Conservation (phyloP, 2,329 filamentous ascomycete species). For the Ophiobolus disseminans region DNA sequence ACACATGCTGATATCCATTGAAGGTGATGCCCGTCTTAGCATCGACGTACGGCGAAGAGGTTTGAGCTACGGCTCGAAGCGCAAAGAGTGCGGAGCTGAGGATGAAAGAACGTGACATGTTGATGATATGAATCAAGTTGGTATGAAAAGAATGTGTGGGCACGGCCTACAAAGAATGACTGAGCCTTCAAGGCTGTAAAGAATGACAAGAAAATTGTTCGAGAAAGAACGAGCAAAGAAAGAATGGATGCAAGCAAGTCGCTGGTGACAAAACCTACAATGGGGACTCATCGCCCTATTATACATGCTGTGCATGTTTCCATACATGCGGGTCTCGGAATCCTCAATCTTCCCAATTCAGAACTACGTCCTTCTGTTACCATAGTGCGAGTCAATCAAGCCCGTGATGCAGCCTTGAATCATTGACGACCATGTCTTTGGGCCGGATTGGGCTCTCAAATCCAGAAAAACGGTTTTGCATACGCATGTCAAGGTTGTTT, state of each 20-base stretch:
- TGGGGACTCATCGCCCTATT: constrained; percentile 7
- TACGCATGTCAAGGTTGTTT: constrained; percentile 9
- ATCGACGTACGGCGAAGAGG: constrained; percentile 37
- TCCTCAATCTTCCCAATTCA: constrained; percentile 29
- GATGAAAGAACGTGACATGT: constrained; percentile 39
- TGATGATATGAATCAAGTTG: constrained; percentile 11
- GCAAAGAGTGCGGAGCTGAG: constrained; percentile 36
- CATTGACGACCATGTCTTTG: constrained; percentile 14
- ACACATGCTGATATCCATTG: constrained; percentile 40
- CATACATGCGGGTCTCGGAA: constrained; percentile 19
- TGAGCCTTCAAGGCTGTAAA: constrained; percentile 44
- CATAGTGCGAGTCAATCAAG: constrained; percentile 12
- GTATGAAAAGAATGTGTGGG: constrained; percentile 28
- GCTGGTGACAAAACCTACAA: constrained; percentile 2
- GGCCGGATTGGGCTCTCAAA: constrained; percentile 15
- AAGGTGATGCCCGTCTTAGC: constrained; percentile 44
- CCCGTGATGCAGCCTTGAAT: constrained; percentile 15
- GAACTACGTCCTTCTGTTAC: constrained; percentile 9
- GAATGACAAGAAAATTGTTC: constrained; percentile 24
- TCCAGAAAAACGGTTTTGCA: constrained; percentile 18
- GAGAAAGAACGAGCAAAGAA: constrained; percentile 22
- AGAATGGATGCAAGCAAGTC: constrained; percentile 19
- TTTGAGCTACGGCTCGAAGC: constrained; percentile 35
- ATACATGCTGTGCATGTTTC: constrained; percentile 16
- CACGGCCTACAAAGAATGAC: constrained; percentile 36